Evolutionary conservation across 73 alveolate genomes (phyloP), one percentile per base, ranked within the genome.

Genomic region (Loxodes magnus): DNA sequence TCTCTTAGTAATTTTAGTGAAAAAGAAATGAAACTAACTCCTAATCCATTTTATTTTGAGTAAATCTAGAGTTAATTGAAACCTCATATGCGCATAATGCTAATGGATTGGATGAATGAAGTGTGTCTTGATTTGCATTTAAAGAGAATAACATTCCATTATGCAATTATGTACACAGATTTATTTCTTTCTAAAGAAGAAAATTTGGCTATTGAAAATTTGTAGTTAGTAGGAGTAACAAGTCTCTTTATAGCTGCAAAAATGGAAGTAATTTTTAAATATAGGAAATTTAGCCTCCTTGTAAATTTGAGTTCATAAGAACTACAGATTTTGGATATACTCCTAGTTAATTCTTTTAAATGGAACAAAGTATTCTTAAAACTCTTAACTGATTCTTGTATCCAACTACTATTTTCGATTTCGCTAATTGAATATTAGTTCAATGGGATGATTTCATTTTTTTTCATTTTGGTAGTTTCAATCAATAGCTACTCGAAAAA

Each of bases 21-120:
- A n/a, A n/a, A n/a, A n/a, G n/a, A n/a, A n/a, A n/a, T n/a, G n/a
- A n/a, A n/a, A n/a, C n/a, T n/a, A n/a, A n/a, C n/a, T n/a, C n/a
- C n/a, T n/a, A n/a, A n/a, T n/a, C n/a, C n/a, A n/a, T n/a, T n/a
- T n/a, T n/a, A n/a, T n/a, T n/a, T n/a, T n/a, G n/a, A n/a, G n/a
- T n/a, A n/a, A n/a, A n/a, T n/a, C n/a, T n/a, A n/a, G n/a, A n/a
- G n/a, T n/a, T n/a, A n/a, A 19, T 73, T 90, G 29, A 58, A 77
- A 27, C 44, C 68, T 33, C 64, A 44, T 25, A 90, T 87, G 92
- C 71, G 98, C 34, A 52, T 79, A 27, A 74, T 90, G n/a, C 76
- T 90, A 43, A 38, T 81, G n/a, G 98, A 90, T 58, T 90, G 98
- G 97, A 78, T 90, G 79, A 87, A 79, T 91, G 98, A 90, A 58